Percentiles rank a stretch among this genome's conserved stretches.
Conservation (phyloP, 495 filamentous ascomycete species). For the Bacidia gigantensis region DNA sequence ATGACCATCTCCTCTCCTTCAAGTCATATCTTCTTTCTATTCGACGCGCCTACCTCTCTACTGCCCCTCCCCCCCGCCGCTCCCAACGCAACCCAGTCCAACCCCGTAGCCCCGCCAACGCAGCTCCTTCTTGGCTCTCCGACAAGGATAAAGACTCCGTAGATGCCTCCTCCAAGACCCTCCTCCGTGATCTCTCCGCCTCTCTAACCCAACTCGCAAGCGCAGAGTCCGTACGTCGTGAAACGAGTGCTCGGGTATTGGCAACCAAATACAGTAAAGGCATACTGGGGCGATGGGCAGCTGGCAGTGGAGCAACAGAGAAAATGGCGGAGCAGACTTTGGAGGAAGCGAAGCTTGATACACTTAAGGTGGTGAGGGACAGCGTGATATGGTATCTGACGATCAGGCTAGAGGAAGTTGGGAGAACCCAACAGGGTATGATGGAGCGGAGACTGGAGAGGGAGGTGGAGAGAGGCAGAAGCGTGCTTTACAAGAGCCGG, state of each 20-base stretch:
- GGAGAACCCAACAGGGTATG: constrained; percentile 68
- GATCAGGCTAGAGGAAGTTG: constrained; percentile 57
- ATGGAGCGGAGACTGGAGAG: constrained; percentile 77
- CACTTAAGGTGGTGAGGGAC: constrained; percentile 53
- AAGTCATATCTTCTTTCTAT: constrained; percentile 64
- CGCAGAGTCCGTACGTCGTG: constrained; percentile 67
- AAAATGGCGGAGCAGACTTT: constrained; percentile 45
- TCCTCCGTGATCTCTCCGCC: constrained; percentile 68
- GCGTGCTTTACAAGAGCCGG: constrained; percentile 59
- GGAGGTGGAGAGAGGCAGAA: constrained; percentile 80
- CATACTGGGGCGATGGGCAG: constrained; percentile 58
- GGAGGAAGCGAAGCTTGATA: constrained; percentile 53
- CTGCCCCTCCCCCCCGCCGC: constrained; percentile 38
- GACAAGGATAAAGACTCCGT: constrained; percentile 64
- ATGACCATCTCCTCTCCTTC: constrained; percentile 68
- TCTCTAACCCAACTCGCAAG: constrained; percentile 64
- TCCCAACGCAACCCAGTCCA: constrained; percentile 24
- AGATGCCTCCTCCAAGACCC: constrained; percentile 67
- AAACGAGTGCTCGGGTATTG: constrained; percentile 51
- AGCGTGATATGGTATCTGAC: constrained; percentile 72
- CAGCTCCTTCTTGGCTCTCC: constrained; percentile 33
- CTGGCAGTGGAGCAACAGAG: constrained; percentile 33
- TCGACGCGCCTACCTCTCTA: constrained; percentile 83
- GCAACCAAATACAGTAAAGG: constrained; percentile 55
- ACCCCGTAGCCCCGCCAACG: constrained; percentile 21